These are phyloP conservation scores for Lathyrus sativus DNA, from an alignment of 306 rosid species.

Conservation along the genomic window DNA sequence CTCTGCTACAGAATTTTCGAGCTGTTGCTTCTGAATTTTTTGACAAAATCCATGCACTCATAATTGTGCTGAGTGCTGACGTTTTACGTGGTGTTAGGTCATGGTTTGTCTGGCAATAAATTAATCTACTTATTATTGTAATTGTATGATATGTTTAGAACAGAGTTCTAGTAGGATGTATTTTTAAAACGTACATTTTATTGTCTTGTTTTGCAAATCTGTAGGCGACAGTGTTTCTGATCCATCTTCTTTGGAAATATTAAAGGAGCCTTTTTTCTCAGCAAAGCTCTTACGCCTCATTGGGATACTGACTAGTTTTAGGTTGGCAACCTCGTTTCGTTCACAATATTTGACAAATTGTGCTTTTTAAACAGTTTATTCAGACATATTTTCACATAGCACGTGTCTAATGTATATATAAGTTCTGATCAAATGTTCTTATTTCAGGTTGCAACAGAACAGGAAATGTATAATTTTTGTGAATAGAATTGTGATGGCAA, in stretches of 20 bases:
- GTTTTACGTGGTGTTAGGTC: constrained; percentile 16
- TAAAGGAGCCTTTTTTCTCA: constrained; percentile 81
- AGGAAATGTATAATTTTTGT: constrained; percentile 93
- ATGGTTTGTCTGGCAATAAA: constrained; percentile 26
- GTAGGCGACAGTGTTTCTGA: constrained; percentile 56
- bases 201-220: constrained; percentile 33
- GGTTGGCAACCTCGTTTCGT: constrained; percentile 53
- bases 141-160: constrained; percentile 25
- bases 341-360: constrained; percentile 30
- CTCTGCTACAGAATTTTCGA: constrained; percentile 22
- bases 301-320: constrained; percentile 72
- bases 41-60: not conserved
- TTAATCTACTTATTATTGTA: not conserved
- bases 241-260: constrained; percentile 52
- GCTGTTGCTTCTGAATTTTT: constrained; percentile 16
- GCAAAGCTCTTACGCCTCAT: constrained; percentile 73
- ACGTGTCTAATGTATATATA: constrained; percentile 15
- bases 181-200: constrained; percentile 28
- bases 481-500: constrained; percentile 83
- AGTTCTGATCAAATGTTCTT: constrained; percentile 22
- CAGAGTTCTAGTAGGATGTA: constrained; percentile 27
- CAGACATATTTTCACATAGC: constrained; percentile 27
- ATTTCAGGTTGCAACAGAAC: constrained; percentile 66
- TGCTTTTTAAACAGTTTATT: constrained; percentile 34
- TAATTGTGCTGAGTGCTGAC: constrained; percentile 20